Base-by-base conservation (phyloP, 73 alveolate genomes). In the Symbiodinium pilosum region DNA sequence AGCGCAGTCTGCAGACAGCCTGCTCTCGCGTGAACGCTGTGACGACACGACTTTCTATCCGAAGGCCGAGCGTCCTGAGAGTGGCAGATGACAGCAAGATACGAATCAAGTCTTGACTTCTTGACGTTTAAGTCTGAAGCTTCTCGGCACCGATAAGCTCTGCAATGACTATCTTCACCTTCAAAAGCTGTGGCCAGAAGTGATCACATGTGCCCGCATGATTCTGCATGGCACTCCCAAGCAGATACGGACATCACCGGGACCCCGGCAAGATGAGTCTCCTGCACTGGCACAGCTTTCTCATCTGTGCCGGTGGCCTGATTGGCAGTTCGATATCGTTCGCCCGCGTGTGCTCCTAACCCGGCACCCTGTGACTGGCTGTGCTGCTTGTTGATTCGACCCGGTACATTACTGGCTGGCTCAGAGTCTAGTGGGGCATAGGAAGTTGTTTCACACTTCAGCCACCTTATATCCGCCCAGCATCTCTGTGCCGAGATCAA, bases 91-190 rank as follows among this genome's bases (percentile, higher is more conserved):
- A 20, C 40, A 21, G 39, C 43, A 0, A 9, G 86, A 21, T 54
- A 30, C 16, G 38, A 1, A 32, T 36, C 42, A 8, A 32, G 32
- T 12, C 34, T 6, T 11, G 26, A n/a, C n/a, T n/a, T n/a, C n/a
- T n/a, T n/a, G n/a, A 30, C 3, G 18, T 41, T 26, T 52, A 4
- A 71, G 43, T 26, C 36, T 18, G 36, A 24, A 18, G 77, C 87
- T 83, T 68, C 43, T 91, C 97, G 18, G 97, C 77, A 40, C 97
- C 97, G 51, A 91, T 42, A 28, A 91, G 77, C 87, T 91, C 97
- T 24, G 97, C 97, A n/a, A 91, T 43, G 41, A 91, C 97, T 21
- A 91, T 91, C 56, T 91, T 91, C 26, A 91, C 97, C 97, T 91
- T 52, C 11, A 64, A 30, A 16, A 42, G 34, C 43, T 4, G 77